Evolutionary conservation across 257 asterid species (phyloP), one percentile per base, ranked within the genome.

Genomic region (Petunia axillaris): DNA sequence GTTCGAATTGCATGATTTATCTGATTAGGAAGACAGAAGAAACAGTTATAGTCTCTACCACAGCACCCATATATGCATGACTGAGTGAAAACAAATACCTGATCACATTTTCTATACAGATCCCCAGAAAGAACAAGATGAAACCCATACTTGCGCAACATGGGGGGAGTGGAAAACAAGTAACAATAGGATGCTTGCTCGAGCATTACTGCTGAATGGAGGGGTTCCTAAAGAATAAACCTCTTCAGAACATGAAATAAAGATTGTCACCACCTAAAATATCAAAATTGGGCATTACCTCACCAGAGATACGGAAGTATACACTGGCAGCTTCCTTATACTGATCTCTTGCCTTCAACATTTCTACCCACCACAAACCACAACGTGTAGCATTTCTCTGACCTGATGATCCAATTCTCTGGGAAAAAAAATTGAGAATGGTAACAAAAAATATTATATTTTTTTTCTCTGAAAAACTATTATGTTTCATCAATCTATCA

Each of bases 291-390:
- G 89, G 89, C 85, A 88, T 94, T 96, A 96, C 99, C 99, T 96
- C 98, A 90, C 98, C 98, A 91, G 98, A 86, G 97, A 96, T 91
- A 82, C 99, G 98, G 76, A 87, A 90, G 86, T 91, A 94, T 84
- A 96, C 93, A 86, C 84, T 88, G 78, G 99, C 99, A 82, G 99
- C 99, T 60, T 96, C 99, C 86, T 91, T 96, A 84, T 88, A 88
- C 89, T 92, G 97, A 83, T 87, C 92, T 85, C 96, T 90, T 55
- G 93, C 95, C 89, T 92, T 96, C 81, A 94, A 86, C 97, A 96
- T 94, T 84, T 94, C 99, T 68, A 93, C 95, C 99, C 99, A 96
- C 99, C 99, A 96, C 68, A 96, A 97, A 82, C 99, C 99, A 88
- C 98, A 94, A 6, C 98, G 96, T 55, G 92, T 91, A 65, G 94